phyloP scores from a whole-genome alignment of 441 rosid genomes.

The Geranium incanum region DNA sequence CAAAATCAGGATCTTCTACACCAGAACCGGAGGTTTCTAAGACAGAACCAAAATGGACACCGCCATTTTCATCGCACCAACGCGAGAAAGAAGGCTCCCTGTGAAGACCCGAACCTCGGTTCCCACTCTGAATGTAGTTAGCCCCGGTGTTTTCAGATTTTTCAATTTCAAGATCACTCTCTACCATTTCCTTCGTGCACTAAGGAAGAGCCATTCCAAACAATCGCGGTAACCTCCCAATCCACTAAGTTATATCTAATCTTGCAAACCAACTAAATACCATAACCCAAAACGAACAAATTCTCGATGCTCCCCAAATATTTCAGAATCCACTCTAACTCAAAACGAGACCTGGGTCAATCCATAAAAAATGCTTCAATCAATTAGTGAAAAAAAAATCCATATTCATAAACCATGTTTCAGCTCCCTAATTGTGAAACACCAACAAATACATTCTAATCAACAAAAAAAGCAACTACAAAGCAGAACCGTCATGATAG shows the following conservation, averaged over 20 bases:
- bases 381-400: background rate
- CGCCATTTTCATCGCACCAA: constrained; percentile 31
- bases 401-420: background rate
- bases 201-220: constrained; percentile 19
- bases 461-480: background rate
- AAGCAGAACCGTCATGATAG: background rate
- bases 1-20: constrained; percentile 31
- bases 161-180: constrained; percentile 18
- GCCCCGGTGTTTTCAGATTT: constrained; percentile 15
- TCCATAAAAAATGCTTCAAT: background rate
- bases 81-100: constrained; percentile 40
- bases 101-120: constrained; percentile 22
- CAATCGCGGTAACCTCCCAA: background rate
- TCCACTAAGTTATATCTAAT: background rate
- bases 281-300: background rate
- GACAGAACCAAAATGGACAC: constrained; percentile 19
- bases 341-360: background rate
- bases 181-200: constrained; percentile 29
- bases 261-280: background rate
- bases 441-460: background rate
- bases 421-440: background rate
- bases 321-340: background rate
- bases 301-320: background rate
- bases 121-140: constrained; percentile 22
- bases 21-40: constrained; percentile 21